Base-by-base conservation (phyloP, 2,329 filamentous ascomycete genomes). In the Thielaviopsis populi region DNA sequence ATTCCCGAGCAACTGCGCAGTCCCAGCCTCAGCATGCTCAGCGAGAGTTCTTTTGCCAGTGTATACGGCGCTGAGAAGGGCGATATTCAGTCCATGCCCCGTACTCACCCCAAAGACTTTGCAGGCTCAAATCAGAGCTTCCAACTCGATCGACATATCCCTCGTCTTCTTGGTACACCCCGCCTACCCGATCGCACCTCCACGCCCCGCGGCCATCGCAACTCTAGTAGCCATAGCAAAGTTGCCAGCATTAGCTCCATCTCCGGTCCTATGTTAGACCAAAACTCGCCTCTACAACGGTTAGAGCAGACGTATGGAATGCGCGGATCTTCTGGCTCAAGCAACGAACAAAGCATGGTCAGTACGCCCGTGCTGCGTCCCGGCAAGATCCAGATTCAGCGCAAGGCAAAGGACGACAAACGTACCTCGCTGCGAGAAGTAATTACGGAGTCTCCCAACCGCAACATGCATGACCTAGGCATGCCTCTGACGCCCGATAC, bases 41-140 rank as follows among this genome's bases (percentile, higher is more conserved):
- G 84, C 68, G 83, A 87, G 71, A 86, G 83, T 70, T 87, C 84
- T 0, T 86, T 87, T 68, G 68, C 80, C 24, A 87, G 84, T 68
- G 75, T 87, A 0, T 87, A 87, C 63, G 84, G 83, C 2, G 42
- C 54, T 40, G 65, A 63, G 24, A 62, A 59, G 42, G 43, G 56
- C 42, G 41, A 58, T 13, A 66, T 56, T 22, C 61, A 59, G 27
- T 53, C 62, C 17, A 48, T 33, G 11, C 11, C 62, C 6, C 41
- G 58, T 33, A 41, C 56, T 30, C 11, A 42, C 30, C 19, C 43
- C 53, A 46, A 48, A 13, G 46, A 50, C 15, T 50, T 50, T 17
- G 19, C 19, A 27, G 27, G 5, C 13, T 24, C 17, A 27, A 33
- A 22, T 24, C 43, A 19, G 43, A 41, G 22, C 1, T 30, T 30